phyloP scores from a whole-genome alignment of 1,284 basidiomycete genomes.

The Phellopilus nigrolimitatus region DNA sequence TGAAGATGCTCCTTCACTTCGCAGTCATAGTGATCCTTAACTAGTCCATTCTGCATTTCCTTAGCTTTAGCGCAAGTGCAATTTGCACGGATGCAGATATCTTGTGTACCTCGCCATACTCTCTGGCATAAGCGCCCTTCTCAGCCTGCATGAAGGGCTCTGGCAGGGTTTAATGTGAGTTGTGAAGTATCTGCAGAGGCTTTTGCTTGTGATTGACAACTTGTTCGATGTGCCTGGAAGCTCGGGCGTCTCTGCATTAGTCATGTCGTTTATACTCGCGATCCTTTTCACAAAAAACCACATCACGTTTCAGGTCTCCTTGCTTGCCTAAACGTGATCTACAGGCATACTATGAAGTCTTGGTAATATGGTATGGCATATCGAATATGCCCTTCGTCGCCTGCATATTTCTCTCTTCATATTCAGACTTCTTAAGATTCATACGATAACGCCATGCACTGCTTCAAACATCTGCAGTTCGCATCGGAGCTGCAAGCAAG shows the following conservation, averaged over 20 bases:
- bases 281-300: background rate
- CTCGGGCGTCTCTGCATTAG: slow-evolving; percentile 1
- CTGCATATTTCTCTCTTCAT: too few relatives aligned
- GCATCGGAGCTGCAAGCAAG: too few relatives aligned
- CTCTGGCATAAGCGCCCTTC: slow-evolving; percentile 53
- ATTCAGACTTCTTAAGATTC: too few relatives aligned
- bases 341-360: too few relatives aligned
- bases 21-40: slow-evolving; percentile 75
- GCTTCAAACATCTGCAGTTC: too few relatives aligned
- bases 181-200: background rate
- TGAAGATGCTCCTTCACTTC: slow-evolving; percentile 70
- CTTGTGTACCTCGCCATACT: slow-evolving; percentile 68
- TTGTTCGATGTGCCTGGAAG: background rate
- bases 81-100: slow-evolving; percentile 33
- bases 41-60: slow-evolving; percentile 39
- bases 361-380: too few relatives aligned
- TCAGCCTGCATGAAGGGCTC: slow-evolving; percentile 73
- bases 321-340: background rate
- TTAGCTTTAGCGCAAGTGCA: slow-evolving; percentile 13
- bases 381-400: too few relatives aligned
- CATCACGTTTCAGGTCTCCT: background rate
- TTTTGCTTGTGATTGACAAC: background rate
- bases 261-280: slow-evolving; percentile 1
- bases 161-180: slow-evolving; percentile 7
- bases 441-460: too few relatives aligned